Evolutionary conservation across 805 yeast species (phyloP).

Genomic region (Candida verbasci): DNA sequence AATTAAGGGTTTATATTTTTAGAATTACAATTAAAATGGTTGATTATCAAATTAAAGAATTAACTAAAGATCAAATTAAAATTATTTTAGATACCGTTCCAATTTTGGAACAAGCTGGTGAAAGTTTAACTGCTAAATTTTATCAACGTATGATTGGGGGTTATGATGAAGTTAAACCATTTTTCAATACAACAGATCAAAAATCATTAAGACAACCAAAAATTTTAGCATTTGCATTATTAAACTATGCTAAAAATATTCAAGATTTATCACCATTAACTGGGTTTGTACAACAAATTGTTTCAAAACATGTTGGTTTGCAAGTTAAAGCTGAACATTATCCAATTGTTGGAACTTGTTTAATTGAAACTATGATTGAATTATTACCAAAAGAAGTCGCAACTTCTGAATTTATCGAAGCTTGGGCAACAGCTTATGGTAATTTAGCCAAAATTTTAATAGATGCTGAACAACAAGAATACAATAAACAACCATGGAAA

Average conservation of each 20-base stretch:
- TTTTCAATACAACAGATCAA: constrained; percentile 61
- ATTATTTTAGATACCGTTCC: constrained; percentile 50
- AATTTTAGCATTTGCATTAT: constrained; percentile 58
- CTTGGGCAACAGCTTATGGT: constrained; percentile 65
- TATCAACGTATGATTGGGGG: constrained; percentile 52
- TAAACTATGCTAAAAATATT: constrained; percentile 59
- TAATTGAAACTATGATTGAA: constrained; percentile 51
- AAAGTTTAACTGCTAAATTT: constrained; percentile 47
- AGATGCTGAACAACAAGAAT: constrained; percentile 46
- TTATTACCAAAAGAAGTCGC: constrained; percentile 56
- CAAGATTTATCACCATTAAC: constrained; percentile 52
- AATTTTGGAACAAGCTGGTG: constrained; percentile 52
- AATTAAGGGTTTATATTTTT: too few relatives aligned
- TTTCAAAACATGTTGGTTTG: constrained; percentile 62
- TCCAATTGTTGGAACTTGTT: constrained; percentile 55
- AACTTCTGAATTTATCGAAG: constrained; percentile 52
- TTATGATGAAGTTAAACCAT: constrained; percentile 52
- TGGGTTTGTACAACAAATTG: constrained; percentile 55
- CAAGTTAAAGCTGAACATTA: constrained; percentile 62
- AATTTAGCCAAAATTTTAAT: constrained; percentile 60
- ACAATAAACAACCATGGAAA: constrained; percentile 45
- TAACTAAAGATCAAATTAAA: constrained; percentile 25
- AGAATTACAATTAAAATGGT: too few relatives aligned
- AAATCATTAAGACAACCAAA: constrained; percentile 52
- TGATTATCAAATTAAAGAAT: constrained; percentile 20